Percentiles rank a stretch among this genome's conserved stretches.
Conservation (phyloP, 148 eudicot genomes). For the Vaccinium myrtillus region DNA sequence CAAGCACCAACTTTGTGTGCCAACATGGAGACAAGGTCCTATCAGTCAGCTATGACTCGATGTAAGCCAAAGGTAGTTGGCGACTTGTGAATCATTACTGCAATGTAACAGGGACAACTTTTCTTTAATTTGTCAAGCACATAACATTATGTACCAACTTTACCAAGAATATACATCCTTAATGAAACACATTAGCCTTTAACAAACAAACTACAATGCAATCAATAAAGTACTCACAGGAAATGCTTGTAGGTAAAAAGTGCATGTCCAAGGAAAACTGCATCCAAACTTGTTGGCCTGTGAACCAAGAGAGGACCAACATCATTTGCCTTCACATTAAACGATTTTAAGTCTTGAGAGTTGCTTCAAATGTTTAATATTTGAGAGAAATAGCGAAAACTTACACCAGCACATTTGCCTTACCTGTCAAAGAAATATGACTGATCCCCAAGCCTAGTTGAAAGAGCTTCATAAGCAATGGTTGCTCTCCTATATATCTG, state of each 20-base stretch:
- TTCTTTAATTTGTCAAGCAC: neutral
- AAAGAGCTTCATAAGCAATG: constrained; percentile 69
- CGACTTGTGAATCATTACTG: neutral
- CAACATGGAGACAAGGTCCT: neutral
- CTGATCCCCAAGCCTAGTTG: constrained; percentile 73
- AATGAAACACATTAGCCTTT: neutral
- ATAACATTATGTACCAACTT: neutral
- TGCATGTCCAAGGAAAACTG: constrained; percentile 78
- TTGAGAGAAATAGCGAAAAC: neutral
- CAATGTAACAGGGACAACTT: neutral
- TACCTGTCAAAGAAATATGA: constrained; percentile 72
- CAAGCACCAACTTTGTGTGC: neutral
- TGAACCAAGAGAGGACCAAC: neutral
- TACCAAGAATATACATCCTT: neutral
- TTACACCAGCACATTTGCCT: neutral
- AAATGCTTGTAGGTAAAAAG: constrained; percentile 74
- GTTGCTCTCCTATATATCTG: constrained; percentile 81
- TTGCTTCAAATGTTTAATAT: neutral
- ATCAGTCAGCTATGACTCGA: neutral
- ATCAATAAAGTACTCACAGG: constrained; percentile 60
- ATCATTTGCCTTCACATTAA: constrained; percentile 2
- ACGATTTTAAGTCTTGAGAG: neutral
- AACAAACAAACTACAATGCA: neutral
- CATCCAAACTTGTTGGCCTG: constrained; percentile 98
- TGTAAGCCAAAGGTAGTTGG: neutral